Conservation (phyloP, 2,329 filamentous ascomycete species). For the Rugonectria rugulosa region DNA sequence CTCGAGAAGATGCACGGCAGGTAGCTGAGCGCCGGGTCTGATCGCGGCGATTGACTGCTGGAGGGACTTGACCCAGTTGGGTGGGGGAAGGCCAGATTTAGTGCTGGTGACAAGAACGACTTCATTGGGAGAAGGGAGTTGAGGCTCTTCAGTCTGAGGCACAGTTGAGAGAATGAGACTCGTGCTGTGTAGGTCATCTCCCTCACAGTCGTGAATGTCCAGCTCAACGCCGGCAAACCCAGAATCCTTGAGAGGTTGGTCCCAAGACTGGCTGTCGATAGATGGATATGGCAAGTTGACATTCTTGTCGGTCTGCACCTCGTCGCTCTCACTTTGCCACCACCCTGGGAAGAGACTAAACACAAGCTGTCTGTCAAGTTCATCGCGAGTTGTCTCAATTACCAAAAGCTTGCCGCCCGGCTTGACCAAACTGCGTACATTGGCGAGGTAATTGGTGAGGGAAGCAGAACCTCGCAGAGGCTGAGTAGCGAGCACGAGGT, state of each 20-base stretch:
- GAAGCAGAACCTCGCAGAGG: not conserved
- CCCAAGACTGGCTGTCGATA: too few species aligned
- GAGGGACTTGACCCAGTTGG: not conserved
- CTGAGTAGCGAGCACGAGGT: not conserved
- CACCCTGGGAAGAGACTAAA: too few species aligned
- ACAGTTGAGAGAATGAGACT: not conserved
- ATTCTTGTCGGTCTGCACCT: not conserved
- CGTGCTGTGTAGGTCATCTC: not conserved
- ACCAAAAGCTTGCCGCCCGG: not conserved
- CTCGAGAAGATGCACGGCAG: not conserved
- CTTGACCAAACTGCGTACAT: not conserved
- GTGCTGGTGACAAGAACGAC: not conserved
- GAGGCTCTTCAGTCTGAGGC: not conserved
- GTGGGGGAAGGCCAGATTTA: too few species aligned
- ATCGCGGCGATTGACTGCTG: not conserved
- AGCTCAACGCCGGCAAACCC: not conserved
- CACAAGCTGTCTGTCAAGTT: too few species aligned
- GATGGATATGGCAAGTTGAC: too few species aligned
- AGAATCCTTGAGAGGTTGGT: too few species aligned
- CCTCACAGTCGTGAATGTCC: not conserved
- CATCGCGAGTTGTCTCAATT: not conserved
- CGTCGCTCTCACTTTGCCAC: not conserved
- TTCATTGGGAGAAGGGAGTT: not conserved
- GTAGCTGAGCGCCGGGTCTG: not conserved
- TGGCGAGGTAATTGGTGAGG: not conserved